These are phyloP conservation scores for Arthrobotrys megalospora DNA, from an alignment of 2,329 filamentous ascomycete species.

Conservation along the genomic window DNA sequence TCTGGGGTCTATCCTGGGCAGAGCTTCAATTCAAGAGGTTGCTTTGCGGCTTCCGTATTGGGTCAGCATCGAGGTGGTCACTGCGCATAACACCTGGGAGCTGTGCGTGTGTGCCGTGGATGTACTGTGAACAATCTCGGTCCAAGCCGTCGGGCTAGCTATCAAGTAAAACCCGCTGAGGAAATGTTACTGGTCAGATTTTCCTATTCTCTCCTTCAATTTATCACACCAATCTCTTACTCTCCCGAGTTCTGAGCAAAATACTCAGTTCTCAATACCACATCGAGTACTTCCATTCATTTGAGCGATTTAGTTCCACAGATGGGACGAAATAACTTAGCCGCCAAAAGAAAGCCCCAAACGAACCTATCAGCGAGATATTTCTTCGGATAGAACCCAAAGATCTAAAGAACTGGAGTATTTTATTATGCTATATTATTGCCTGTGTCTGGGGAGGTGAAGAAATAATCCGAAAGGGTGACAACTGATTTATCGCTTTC, in stretches of 20 bases:
- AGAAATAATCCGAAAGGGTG: slow-evolving; percentile 60
- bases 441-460: slow-evolving; percentile 42
- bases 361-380: slow-evolving; percentile 41
- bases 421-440: slow-evolving; percentile 47
- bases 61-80: slow-evolving; percentile 36
- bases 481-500: slow-evolving; percentile 42
- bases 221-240: slow-evolving; percentile 45
- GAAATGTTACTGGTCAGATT: slow-evolving; percentile 40
- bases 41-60: slow-evolving; percentile 52
- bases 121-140: slow-evolving; percentile 33
- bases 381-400: slow-evolving; percentile 50
- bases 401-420: slow-evolving; percentile 32
- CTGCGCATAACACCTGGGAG: slow-evolving; percentile 36
- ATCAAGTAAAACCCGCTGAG: slow-evolving; percentile 42
- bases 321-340: slow-evolving; percentile 60
- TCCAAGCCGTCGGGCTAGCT: slow-evolving; percentile 27
- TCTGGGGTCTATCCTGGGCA: slow-evolving; percentile 42
- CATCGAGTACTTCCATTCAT: slow-evolving; percentile 28
- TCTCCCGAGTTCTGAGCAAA: slow-evolving; percentile 27
- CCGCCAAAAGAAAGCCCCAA: slow-evolving; percentile 52
- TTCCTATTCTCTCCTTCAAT: slow-evolving; percentile 23
- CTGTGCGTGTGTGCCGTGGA: slow-evolving; percentile 49
- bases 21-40: slow-evolving; percentile 26
- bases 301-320: slow-evolving; percentile 56
- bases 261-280: slow-evolving; percentile 24